Evolutionary conservation across 2,329 filamentous ascomycete species (phyloP), one percentile per base, ranked within the genome.

Genomic region (Neonectria magnoliae): DNA sequence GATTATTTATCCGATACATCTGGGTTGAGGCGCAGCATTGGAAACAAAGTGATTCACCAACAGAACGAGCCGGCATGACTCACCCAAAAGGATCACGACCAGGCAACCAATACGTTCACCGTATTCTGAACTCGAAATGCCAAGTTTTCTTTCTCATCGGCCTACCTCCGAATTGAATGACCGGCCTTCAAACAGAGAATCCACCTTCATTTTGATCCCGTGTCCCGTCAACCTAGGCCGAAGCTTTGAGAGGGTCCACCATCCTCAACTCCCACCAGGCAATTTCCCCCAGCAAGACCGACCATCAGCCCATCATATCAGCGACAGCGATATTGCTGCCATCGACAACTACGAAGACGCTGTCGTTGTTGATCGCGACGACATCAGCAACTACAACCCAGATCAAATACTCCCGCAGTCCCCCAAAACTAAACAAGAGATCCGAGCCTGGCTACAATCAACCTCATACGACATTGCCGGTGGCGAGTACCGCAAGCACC

Each of bases 361-460:
- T 10, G 68, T 75, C 1, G 4, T 79, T 3, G 66, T 78, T 6
- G 66, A 67, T 14, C 68, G 55, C 2, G 73, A 77, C 47, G 71
- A 79, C 42, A 57, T 75, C 31, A 76, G 68, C 61, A 70, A 79
- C 52, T 79, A 74, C 65, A 79, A 79, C 45, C 64, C 69, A 1
- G 73, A 73, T 1, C 68, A 78, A 7, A 73, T 80, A 16, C 68
- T 81, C 0, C 76, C 77, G 0, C 57, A 76, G 41, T 48, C 71
- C 1, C 58, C 64, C 1, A 67, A 74, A 4, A 64, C 62, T 2
- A 69, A 81, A 11, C 69, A 71, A 63, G 63, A 50, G 7, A 66
- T 72, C 22, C 61, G 57, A 3, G 11, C 67, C 20, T 71, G 70
- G 70, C 27, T 72, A 10, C 45, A 44, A 8, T 67, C 70, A 14